Percentiles rank a stretch among this genome's conserved stretches.
Conservation (phyloP, 2,329 filamentous ascomycete species). For the Alternaria sp. region DNA sequence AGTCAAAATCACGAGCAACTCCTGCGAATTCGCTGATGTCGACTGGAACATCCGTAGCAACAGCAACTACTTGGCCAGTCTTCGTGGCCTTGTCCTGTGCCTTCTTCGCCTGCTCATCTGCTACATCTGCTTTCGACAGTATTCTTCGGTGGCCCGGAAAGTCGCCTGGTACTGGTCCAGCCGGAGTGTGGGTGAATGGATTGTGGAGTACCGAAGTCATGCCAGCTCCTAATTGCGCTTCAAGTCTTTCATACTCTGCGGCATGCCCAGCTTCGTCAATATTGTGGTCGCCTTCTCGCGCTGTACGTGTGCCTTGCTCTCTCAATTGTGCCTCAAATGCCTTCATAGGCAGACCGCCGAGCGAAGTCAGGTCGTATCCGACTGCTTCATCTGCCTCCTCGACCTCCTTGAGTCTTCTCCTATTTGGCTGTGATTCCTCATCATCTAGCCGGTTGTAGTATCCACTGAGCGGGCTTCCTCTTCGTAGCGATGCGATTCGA, state of each 20-base stretch:
- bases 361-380: conserved; percentile 40
- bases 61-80: conserved; percentile 55
- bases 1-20: conserved; percentile 44
- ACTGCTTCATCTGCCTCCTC: conserved; percentile 45
- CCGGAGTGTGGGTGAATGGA: conserved; percentile 40
- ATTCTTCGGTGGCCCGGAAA: conserved; percentile 34
- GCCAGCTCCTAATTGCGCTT: conserved; percentile 48
- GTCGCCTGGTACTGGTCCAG: conserved; percentile 17
- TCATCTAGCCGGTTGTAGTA: conserved; percentile 46
- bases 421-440: conserved; percentile 34
- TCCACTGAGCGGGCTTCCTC: conserved; percentile 25
- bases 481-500: conserved; percentile 42
- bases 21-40: conserved; percentile 55
- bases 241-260: conserved; percentile 48
- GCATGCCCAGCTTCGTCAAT: conserved; percentile 44
- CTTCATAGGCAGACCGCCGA: conserved; percentile 42
- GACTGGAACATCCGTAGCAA: conserved; percentile 52
- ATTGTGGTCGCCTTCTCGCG: conserved; percentile 30
- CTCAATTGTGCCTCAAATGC: conserved; percentile 29
- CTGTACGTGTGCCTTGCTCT: conserved; percentile 19
- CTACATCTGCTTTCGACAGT: conserved; percentile 28
- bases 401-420: conserved; percentile 29
- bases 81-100: conserved; percentile 56
- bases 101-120: conserved; percentile 37
- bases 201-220: conserved; percentile 49